Base-by-base conservation (phyloP, 331 rosid species). In the Rosa hybrid region DNA sequence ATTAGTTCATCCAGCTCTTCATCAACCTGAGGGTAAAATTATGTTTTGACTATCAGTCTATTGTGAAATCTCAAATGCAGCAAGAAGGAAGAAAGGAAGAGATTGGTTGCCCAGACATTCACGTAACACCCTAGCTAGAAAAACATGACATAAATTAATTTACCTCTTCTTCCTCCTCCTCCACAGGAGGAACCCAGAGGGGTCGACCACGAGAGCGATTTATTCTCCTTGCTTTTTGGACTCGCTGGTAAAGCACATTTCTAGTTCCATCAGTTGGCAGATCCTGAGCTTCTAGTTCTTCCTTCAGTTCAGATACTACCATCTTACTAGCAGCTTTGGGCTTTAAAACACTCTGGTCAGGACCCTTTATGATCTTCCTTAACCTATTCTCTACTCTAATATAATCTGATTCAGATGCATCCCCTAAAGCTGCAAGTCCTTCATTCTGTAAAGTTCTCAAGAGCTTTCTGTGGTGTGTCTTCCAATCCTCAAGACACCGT, bases 241-340 rank as follows among this genome's bases (percentile, higher is more conserved):
- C 99, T 41, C 99, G 98, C 87, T 95, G 99, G 87, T 93, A 95
- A 82, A 95, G 99, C 83, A 95, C 90, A 89, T 93, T 95, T 89
- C 98, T 90, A 78, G 94, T 93, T 86, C 99, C 99, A 81, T 95
- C 99, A 62, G 59, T 91, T 51, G 99, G 98, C 81, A 95, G 88
- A 81, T 81, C 97, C 82, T 95, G 99, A 17, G 97, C 99, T 84
- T 95, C 99, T 68, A 93, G 86, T 86, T 95, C 99, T 86, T 95
- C 97, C 88, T 91, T 93, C 81, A 95, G 73, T 86, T 95, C 99
- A 78, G 86, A 78, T 76, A 95, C 99, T 60, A 93, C 76, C 98
- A 95, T 95, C 89, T 93, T 90, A 84, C 97, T 95, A 63, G 99
- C 99, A 87, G 99, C 99, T 81, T 95, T 95, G 48, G 98, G 99